These are phyloP conservation scores for Lactarius hatsudake DNA, from an alignment of 768 basidiomycete genomes.

Conservation along the genomic window DNA sequence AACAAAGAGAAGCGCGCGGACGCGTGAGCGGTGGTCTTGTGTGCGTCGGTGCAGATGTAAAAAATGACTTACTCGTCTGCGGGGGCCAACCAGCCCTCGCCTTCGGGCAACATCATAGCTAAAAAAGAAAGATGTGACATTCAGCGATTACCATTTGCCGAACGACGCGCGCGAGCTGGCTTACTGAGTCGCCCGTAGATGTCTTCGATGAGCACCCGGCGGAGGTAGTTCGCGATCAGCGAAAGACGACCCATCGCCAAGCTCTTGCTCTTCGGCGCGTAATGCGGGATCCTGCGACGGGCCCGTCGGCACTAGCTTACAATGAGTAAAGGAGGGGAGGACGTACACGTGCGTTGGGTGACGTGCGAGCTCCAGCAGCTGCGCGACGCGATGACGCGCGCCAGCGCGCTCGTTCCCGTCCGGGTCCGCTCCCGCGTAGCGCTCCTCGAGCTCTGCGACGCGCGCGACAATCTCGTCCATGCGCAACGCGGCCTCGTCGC, in stretches of 20 bases:
- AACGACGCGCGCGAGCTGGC: conserved; percentile 21
- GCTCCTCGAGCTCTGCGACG: conserved; percentile 50
- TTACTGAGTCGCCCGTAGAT: conserved; percentile 57
- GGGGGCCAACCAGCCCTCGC: conserved; percentile 54
- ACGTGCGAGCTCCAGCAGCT: conserved; percentile 42
- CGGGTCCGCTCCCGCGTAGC: conserved; percentile 33
- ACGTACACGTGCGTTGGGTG: conserved; percentile 58
- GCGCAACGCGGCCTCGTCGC: conserved; percentile 42
- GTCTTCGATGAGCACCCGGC: conserved; percentile 56
- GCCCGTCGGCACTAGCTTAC: neutral
- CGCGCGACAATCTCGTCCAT: conserved; percentile 47
- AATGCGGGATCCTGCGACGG: conserved; percentile 51
- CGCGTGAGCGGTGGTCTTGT: neutral
- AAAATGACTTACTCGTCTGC: conserved; percentile 46
- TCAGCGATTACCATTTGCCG: neutral
- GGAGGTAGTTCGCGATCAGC: conserved; percentile 41
- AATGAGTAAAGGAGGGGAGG: neutral
- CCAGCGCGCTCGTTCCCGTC: conserved; percentile 32
- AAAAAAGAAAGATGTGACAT: neutral
- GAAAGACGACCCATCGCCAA: conserved; percentile 36
- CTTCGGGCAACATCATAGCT: conserved; percentile 64
- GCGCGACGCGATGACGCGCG: conserved; percentile 30
- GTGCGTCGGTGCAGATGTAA: neutral
- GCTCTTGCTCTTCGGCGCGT: conserved; percentile 48
- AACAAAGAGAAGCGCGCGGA: neutral